Percentiles rank a stretch among this genome's conserved stretches.
These are phyloP conservation scores for Vigna radiata DNA, from an alignment of 306 rosid genomes.

Conservation along the genomic window DNA sequence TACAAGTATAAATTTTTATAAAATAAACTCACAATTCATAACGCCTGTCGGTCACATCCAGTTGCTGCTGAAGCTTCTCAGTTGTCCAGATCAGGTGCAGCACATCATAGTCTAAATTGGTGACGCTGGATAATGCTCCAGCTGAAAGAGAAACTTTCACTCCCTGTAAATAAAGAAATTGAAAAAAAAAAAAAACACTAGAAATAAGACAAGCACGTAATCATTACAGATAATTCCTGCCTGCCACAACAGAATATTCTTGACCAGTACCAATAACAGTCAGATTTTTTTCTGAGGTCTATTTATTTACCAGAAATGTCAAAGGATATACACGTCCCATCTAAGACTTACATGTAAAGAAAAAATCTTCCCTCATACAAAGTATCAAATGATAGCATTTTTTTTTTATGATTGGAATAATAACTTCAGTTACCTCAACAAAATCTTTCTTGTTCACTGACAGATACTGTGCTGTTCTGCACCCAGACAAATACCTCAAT, in stretches of 20 bases:
- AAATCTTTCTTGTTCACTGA: conserved; percentile 56
- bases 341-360: not conserved
- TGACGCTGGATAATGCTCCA: conserved; percentile 59
- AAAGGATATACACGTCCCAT: conserved; percentile 3
- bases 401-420: conserved; percentile 20
- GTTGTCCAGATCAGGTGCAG: conserved; percentile 70
- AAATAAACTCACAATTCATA: conserved; percentile 64
- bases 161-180: conserved; percentile 60
- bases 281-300: not conserved
- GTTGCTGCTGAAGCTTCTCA: conserved; percentile 89
- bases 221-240: conserved; percentile 1
- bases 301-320: conserved; percentile 9
- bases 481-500: conserved; percentile 68
- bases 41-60: conserved; percentile 72
- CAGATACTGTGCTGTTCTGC: conserved; percentile 70
- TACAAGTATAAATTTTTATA: conserved; percentile 28
- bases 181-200: not conserved
- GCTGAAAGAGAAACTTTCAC: conserved; percentile 74
- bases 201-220: conserved; percentile 34
- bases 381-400: not conserved
- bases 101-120: conserved; percentile 71
- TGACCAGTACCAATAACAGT: conserved; percentile 17
- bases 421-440: conserved; percentile 64
- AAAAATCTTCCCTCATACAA: not conserved
- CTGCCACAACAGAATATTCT: conserved; percentile 8